Conservation (phyloP, 345 rosid genomes). For the Dipteronia dyeriana region DNA sequence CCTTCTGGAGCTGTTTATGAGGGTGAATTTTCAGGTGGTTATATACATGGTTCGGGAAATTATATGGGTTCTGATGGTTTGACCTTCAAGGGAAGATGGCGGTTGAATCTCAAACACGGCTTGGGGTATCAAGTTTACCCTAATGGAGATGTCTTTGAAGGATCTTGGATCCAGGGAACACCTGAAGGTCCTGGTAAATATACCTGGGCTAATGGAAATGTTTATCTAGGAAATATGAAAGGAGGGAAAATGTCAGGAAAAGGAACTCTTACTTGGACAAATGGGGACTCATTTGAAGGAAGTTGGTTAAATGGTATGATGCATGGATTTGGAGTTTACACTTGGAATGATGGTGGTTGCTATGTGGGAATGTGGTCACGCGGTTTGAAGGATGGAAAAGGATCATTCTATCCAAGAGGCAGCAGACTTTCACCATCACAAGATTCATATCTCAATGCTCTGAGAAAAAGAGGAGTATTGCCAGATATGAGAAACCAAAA, state of each 20-base stretch:
- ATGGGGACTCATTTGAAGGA: conserved; percentile 88
- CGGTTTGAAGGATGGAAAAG: conserved; percentile 96
- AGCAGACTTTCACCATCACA: conserved; percentile 69
- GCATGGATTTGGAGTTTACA: conserved; percentile 94
- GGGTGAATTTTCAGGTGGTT: conserved; percentile 92
- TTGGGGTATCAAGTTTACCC: conserved; percentile 81
- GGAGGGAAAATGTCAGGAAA: conserved; percentile 97
- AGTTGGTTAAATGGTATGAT: conserved; percentile 90
- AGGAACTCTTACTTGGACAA: conserved; percentile 84
- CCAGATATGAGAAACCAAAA: conserved; percentile 79
- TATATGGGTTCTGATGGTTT: conserved; percentile 48
- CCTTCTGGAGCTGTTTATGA: conserved; percentile 75
- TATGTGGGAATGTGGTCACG: conserved; percentile 95
- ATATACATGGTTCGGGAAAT: conserved; percentile 81
- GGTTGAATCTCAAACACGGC: conserved; percentile 88
- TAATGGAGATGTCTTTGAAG: conserved; percentile 81
- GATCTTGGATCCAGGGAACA: conserved; percentile 87
- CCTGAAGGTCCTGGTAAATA: conserved; percentile 95
- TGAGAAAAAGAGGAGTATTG: conserved; percentile 81
- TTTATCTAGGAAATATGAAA: conserved; percentile 84
- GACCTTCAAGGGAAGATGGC: conserved; percentile 88
- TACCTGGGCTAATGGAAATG: conserved; percentile 83
- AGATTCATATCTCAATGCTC: conserved; percentile 74
- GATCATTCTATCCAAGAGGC: conserved; percentile 87
- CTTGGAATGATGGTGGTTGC: conserved; percentile 87